Evolutionary conservation across 2,329 filamentous ascomycete genomes (phyloP).

Genomic region (Penicillium sp.): DNA sequence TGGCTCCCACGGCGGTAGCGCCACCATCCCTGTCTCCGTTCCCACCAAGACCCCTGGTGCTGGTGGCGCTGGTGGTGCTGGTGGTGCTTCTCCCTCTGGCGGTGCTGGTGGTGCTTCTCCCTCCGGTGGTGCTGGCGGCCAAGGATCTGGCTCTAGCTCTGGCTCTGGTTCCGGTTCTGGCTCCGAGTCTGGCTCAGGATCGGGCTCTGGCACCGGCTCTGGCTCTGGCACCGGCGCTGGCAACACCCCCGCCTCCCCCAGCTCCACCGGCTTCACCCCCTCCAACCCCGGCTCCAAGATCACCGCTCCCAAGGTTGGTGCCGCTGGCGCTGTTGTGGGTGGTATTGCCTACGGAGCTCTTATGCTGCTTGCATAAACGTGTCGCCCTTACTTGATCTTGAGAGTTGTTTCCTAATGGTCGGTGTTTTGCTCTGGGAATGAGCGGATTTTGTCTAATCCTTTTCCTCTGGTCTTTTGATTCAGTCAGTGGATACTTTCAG

Average conservation of each 20-base stretch:
- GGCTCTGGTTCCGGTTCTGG: neutral
- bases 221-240: slow-evolving; percentile 8
- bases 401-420: slow-evolving; percentile 8
- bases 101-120: neutral
- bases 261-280: slow-evolving; percentile 18
- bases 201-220: neutral
- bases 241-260: slow-evolving; percentile 12
- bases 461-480: neutral
- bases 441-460: neutral
- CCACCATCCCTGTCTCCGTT: slow-evolving; percentile 3
- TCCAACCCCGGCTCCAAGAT: slow-evolving; percentile 32
- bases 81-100: slow-evolving; percentile 3
- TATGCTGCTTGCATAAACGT: slow-evolving; percentile 29
- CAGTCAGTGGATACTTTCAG: no score
- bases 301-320: slow-evolving; percentile 19
- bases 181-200: slow-evolving; percentile 8
- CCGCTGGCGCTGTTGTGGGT: slow-evolving; percentile 4
- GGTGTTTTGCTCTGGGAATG: slow-evolving; percentile 9
- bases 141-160: neutral
- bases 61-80: neutral
- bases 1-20: slow-evolving; percentile 3
- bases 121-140: neutral
- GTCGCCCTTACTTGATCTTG: slow-evolving; percentile 5
- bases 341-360: slow-evolving; percentile 17
- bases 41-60: slow-evolving; percentile 1